phyloP scores from a whole-genome alignment of 1,284 basidiomycete species.

The Ustilago crameri region DNA sequence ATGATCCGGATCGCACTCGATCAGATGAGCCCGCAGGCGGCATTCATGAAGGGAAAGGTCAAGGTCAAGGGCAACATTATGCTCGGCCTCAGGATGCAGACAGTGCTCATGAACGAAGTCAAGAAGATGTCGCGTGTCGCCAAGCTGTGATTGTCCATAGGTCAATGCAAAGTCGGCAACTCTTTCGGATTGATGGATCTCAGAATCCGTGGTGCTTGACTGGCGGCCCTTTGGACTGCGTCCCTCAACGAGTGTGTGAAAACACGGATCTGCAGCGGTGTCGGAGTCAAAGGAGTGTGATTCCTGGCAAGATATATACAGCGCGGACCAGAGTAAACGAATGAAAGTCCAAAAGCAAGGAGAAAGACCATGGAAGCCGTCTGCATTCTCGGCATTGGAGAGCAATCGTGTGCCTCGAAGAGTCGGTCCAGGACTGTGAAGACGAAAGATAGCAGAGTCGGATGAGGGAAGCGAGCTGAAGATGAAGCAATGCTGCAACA shows the following conservation, averaged over 20 bases:
- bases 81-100: conserved; percentile 56
- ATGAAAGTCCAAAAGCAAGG: not conserved
- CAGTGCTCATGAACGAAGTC: conserved; percentile 55
- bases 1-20: conserved; percentile 58
- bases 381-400: too few relatives aligned
- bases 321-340: too few relatives aligned
- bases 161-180: not conserved
- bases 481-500: not conserved
- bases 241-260: too few relatives aligned
- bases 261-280: not conserved
- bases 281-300: conserved; percentile 5
- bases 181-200: too few relatives aligned
- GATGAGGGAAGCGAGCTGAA: too few relatives aligned
- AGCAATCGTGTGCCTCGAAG: too few relatives aligned
- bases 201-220: too few relatives aligned
- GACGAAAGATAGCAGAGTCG: too few relatives aligned
- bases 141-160: conserved; percentile 32
- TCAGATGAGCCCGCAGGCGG: conserved; percentile 53
- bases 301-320: conserved; percentile 9
- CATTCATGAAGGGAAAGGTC: conserved; percentile 57
- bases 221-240: too few relatives aligned
- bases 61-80: conserved; percentile 62
- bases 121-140: conserved; percentile 48
- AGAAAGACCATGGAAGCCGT: conserved; percentile 1
- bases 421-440: too few relatives aligned